Conservation (phyloP, 306 rosid species). For the Vicia sativa region DNA sequence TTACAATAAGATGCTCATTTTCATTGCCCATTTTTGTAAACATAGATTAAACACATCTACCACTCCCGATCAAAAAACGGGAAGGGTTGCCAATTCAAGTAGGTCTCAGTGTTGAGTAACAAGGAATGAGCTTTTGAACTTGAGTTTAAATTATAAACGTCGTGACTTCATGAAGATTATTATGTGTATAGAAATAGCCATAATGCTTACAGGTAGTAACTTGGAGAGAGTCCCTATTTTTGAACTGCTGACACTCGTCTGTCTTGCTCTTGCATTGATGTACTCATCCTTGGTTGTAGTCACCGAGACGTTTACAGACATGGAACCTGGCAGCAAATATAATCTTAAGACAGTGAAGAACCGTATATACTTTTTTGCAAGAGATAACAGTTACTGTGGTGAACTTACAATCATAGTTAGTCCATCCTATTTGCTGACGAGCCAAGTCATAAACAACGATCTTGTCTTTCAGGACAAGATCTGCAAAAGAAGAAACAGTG, state of each 20-base stretch:
- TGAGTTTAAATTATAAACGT: slow-evolving; percentile 43
- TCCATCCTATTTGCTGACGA: slow-evolving; percentile 81
- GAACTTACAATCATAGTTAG: slow-evolving; percentile 83
- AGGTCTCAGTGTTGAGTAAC: not conserved
- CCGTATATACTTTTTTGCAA: slow-evolving; percentile 6
- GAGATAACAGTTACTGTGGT: slow-evolving; percentile 18
- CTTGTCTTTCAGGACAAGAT: slow-evolving; percentile 86
- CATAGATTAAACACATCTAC: slow-evolving; percentile 34
- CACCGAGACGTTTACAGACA: slow-evolving; percentile 81
- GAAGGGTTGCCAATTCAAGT: slow-evolving; percentile 33
- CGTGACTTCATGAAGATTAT: slow-evolving; percentile 40
- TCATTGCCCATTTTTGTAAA: slow-evolving; percentile 34
- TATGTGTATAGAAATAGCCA: slow-evolving; percentile 50
- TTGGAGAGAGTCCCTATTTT: slow-evolving; percentile 46
- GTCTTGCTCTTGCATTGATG: slow-evolving; percentile 68
- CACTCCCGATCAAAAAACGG: slow-evolving; percentile 32
- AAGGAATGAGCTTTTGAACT: slow-evolving; percentile 6
- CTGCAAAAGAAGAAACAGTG: slow-evolving; percentile 49
- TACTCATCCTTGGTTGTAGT: slow-evolving; percentile 76
- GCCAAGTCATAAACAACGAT: slow-evolving; percentile 82
- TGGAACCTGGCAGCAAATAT: slow-evolving; percentile 61
- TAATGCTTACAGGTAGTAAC: slow-evolving; percentile 52
- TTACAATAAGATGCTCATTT: slow-evolving; percentile 33
- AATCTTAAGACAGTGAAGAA: slow-evolving; percentile 6
- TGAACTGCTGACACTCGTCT: slow-evolving; percentile 52